Base-by-base conservation (phyloP, 2,329 filamentous ascomycete species). In the Fusarium verticillioides region DNA sequence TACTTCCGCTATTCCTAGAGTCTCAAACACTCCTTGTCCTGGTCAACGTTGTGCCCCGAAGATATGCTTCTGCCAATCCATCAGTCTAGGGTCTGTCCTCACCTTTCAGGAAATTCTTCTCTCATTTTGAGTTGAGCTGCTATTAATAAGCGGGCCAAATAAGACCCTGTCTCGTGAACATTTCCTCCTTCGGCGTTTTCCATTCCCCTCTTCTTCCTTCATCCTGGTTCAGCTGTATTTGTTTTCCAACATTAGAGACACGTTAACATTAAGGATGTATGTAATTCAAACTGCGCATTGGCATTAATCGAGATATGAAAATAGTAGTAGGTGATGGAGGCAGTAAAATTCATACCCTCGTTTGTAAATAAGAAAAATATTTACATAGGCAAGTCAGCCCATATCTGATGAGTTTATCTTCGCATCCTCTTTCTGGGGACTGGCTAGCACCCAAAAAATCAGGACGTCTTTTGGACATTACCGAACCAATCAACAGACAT, bases 41-140 rank as follows among this genome's bases (percentile, higher is more conserved):
- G 52, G 58, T 64, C 40, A 36, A 43, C 34, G 19, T n/a, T 36
- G 30, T 36, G 32, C 30, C 43, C 52, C 30, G 62, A 53, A 67
- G 46, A 58, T 49, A 39, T 36, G 40, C 40, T 73, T 69, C 39
- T 69, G 70, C 52, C 42, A 57, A 72, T 69, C 69, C 43, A 52
- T 71, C 44, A 28, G 26, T 15, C 26, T 21, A 57, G 68, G 30
- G 50, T 21, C 28, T 36, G 23, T 28, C 61, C 44, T 40, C 30
- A 43, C 32, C 63, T 53, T 42, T 67, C 34, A 34, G 44, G 47
- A 47, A 43, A 42, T 26, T 34, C 37, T 59, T 28, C 26, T 18
- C 40, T 42, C 26, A 39, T 28, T 10, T 26, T 44, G 28, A 34
- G 30, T 23, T 32, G 30, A 34, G 11, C 32, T 10, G 16, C n/a